Conservation (phyloP, 106 monocot genomes). For the Dioscorea alata region DNA sequence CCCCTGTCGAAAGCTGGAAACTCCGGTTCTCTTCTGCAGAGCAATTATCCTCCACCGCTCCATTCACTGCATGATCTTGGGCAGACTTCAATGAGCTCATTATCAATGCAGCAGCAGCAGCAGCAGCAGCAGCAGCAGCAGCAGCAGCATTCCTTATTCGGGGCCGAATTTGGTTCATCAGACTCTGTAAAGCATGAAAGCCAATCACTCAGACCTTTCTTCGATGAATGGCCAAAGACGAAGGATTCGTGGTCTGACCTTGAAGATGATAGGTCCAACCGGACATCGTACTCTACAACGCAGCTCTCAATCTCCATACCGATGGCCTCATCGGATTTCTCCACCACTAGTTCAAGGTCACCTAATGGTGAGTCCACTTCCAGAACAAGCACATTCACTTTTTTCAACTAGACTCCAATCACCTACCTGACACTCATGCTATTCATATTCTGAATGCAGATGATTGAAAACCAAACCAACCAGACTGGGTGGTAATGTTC, state of each 20-base stretch:
- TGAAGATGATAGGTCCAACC: constrained; percentile 22
- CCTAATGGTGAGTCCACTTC: constrained; percentile 12
- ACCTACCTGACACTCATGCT: background rate
- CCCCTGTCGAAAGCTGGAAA: constrained; percentile 1
- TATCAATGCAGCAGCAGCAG: constrained; percentile 7
- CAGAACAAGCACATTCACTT: background rate
- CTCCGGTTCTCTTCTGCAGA: constrained; percentile 4
- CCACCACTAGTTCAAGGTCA: constrained; percentile 24
- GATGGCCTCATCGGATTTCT: constrained; percentile 28
- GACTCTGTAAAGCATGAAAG: constrained; percentile 21
- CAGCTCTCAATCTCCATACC: constrained; percentile 31
- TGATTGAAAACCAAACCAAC: background rate
- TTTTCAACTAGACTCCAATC: background rate
- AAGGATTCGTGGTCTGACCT: constrained; percentile 30
- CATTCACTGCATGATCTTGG: constrained; percentile 13
- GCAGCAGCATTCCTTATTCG: constrained; percentile 18
- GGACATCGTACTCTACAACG: constrained; percentile 17
- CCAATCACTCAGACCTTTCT: constrained; percentile 25
- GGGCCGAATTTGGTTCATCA: constrained; percentile 6
- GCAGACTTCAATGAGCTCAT: constrained; percentile 8
- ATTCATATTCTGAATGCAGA: constrained; percentile 3
- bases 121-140: constrained; percentile 9
- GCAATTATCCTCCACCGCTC: constrained; percentile 17
- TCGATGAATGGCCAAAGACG: constrained; percentile 29
- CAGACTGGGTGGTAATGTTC: too few species aligned